Evolutionary conservation across 139 green algal genomes (phyloP), one percentile per base, ranked within the genome.

Genomic region (Coelastrella sp.): DNA sequence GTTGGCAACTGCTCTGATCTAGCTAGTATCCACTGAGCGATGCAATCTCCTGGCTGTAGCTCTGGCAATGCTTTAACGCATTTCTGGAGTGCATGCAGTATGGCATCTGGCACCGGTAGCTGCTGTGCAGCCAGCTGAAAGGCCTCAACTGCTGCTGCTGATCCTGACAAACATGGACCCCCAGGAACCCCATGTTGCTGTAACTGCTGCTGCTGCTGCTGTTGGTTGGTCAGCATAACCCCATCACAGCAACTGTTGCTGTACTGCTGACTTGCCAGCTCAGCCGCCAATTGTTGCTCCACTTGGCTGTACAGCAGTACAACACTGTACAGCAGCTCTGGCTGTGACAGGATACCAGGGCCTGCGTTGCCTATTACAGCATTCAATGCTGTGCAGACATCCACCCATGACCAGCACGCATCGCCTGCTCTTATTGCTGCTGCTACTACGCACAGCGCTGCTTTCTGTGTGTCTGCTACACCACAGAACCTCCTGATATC

Each of bases 401-500:
- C 86, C 14, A 54, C 19, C 86, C 74, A 85, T 4, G 7, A 56
- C 74, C 85, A 89, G 57, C 85, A 83, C 7, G 3, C 20, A 60
- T 83, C 74, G 3, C 86, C 86, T 58, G 7, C 59, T 20, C 75
- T 57, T 5, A 90, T 58, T 16, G 73, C 59, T 32, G 86, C 86
- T 11, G 60, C 73, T 8, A 90, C 5, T 22, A 90, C 65, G 86
- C 75, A 83, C 23, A 90, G 60, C 13, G 86, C 86, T 32, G 73
- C 61, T 23, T 59, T 47, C 5, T 90, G 86, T 14, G 77, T 32
- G 7, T 90, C 86, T 23, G 86, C 54, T 1, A 90, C 22, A 5
- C 86, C 86, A 54, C 75, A 68, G 23, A 90, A 90, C 4, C 86
- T 59, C 74, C 86, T 59, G n/a, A 90, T 90, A 57, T 75, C 86